Percentiles rank a stretch among this genome's conserved stretches.
phyloP scores from a whole-genome alignment of 1,139 yeast species.

The Scheffersomyces parashehatae region DNA sequence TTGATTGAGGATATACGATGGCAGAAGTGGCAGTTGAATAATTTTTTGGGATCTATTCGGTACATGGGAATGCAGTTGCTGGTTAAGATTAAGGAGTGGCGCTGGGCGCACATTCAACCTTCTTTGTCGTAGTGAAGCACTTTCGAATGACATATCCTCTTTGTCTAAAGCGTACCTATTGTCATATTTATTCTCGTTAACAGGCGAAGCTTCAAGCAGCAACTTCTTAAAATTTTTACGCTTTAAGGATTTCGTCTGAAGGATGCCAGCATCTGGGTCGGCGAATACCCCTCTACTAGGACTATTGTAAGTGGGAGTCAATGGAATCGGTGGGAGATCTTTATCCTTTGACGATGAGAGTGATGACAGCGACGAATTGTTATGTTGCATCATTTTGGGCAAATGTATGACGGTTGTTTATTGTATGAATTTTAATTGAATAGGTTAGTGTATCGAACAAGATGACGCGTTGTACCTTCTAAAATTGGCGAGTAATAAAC shows the following conservation, averaged over 20 bases:
- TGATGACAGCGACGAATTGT: conserved; percentile 27
- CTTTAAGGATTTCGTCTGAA: conserved; percentile 60
- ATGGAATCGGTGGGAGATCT: conserved; percentile 43
- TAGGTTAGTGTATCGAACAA: no score
- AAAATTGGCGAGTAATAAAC: no score
- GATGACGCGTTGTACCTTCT: no score
- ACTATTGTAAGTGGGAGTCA: conserved; percentile 3
- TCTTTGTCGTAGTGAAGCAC: conserved; percentile 12
- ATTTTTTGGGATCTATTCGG: no score
- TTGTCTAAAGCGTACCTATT: neutral
- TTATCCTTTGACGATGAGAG: conserved; percentile 33
- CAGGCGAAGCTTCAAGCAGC: conserved; percentile 38
- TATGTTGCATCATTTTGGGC: conserved; percentile 23
- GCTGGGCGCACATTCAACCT: conserved; percentile 18
- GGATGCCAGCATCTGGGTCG: conserved; percentile 14
- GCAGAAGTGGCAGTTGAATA: no score
- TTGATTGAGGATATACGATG: conserved; percentile 6
- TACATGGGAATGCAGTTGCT: neutral
- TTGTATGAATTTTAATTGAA: no score
- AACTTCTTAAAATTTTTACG: conserved; percentile 76
- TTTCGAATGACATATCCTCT: conserved; percentile 6
- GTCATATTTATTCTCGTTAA: conserved; percentile 2
- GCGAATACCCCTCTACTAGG: neutral
- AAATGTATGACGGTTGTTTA: neutral
- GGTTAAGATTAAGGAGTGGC: conserved; percentile 16